Conservation (phyloP, 106 monocot species). For the Apostasia ramifera region DNA sequence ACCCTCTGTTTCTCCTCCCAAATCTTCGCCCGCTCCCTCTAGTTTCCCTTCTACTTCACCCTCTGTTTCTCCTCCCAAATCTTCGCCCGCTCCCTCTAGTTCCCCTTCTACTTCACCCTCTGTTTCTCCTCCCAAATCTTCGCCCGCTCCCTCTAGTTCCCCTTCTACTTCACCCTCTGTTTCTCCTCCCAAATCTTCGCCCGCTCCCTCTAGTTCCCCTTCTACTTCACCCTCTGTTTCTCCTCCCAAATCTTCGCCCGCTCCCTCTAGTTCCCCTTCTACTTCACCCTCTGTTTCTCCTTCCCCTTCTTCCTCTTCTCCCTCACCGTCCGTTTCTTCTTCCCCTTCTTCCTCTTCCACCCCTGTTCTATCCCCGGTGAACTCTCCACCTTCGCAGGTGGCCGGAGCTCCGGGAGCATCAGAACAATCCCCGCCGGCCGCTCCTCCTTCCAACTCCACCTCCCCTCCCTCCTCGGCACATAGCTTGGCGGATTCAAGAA, state of each 20-base stretch:
- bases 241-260: not conserved
- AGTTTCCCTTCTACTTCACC: constrained; percentile 1
- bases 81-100: not conserved
- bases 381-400: not conserved
- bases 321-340: not conserved
- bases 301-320: not conserved
- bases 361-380: not conserved
- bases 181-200: not conserved
- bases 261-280: not conserved
- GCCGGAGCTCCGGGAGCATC: not conserved
- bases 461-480: not conserved
- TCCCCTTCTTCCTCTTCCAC: not conserved
- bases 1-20: not conserved
- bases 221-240: not conserved
- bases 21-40: not conserved
- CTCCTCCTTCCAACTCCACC: not conserved
- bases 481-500: not conserved
- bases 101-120: not conserved
- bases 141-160: not conserved
- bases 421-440: not conserved
- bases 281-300: not conserved
- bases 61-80: not conserved
- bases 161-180: not conserved
- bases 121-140: not conserved
- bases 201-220: not conserved